These are phyloP conservation scores for Saturnispora hagleri DNA, from an alignment of 805 yeast genomes.

Conservation along the genomic window DNA sequence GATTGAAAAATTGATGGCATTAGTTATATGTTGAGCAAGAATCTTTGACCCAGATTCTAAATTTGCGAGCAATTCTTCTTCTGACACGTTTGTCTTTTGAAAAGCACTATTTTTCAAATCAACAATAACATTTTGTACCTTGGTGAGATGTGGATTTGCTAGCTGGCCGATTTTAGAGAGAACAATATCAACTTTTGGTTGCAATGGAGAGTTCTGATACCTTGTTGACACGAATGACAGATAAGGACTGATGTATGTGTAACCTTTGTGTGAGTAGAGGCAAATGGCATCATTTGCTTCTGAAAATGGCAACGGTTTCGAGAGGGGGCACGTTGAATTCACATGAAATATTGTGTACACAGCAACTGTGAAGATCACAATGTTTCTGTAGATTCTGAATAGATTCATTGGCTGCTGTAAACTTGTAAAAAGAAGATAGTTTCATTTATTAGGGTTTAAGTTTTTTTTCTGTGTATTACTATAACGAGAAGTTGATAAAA, in stretches of 20 bases:
- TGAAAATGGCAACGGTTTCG: not conserved
- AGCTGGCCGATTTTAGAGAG: not conserved
- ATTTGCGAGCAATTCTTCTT: slow-evolving; percentile 3
- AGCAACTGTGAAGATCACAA: not conserved
- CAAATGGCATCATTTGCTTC: slow-evolving; percentile 6
- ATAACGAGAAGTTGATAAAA: not conserved
- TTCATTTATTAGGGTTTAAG: not conserved
- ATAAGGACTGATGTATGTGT: slow-evolving; percentile 1
- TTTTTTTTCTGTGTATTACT: not conserved
- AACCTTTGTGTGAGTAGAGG: slow-evolving; percentile 1
- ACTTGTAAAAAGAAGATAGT: not conserved
- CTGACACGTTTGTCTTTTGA: slow-evolving; percentile 5
- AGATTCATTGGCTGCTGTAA: not conserved
- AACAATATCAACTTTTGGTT: slow-evolving; percentile 4
- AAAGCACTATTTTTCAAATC: slow-evolving; percentile 2
- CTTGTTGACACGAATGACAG: not conserved
- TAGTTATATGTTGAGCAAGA: not conserved
- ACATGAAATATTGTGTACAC: slow-evolving; percentile 2
- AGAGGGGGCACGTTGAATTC: slow-evolving; percentile 1
- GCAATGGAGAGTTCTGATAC: slow-evolving; percentile 3
- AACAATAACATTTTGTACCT: not conserved
- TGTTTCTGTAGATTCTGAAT: not conserved
- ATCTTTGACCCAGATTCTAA: slow-evolving; percentile 6
- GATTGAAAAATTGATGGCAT: slow-evolving; percentile 1
- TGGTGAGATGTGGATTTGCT: not conserved